phyloP scores from a whole-genome alignment of 768 basidiomycete species.

The Pleurotus pulmonarius region DNA sequence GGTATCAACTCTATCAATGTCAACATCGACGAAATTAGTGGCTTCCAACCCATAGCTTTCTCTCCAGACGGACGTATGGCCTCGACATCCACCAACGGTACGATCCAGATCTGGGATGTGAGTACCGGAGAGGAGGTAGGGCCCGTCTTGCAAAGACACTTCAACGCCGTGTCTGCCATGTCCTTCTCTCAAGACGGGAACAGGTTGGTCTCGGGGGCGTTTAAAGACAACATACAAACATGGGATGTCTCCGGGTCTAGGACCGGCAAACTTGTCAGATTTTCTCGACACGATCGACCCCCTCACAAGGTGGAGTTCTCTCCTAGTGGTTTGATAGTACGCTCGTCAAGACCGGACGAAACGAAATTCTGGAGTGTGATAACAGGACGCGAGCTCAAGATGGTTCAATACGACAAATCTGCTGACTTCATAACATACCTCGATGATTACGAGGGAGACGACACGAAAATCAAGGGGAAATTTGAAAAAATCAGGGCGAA shows the following conservation, averaged over 20 bases:
- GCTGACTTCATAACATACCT: neutral
- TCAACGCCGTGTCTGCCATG: neutral
- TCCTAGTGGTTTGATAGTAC: neutral
- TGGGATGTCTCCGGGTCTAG: neutral
- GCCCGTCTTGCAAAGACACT: neutral
- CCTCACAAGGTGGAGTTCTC: neutral
- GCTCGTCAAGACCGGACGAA: neutral
- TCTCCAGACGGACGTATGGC: neutral
- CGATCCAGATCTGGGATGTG: constrained; percentile 6
- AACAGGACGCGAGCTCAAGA: neutral
- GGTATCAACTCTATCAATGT: neutral
- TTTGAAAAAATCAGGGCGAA: neutral
- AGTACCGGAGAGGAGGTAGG: neutral
- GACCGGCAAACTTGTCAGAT: neutral
- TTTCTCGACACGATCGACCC: neutral
- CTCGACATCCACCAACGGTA: constrained; percentile 1
- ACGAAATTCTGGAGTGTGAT: neutral
- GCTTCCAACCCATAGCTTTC: constrained; percentile 5
- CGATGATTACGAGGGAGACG: neutral
- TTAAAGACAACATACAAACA: neutral
- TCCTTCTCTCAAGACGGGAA: neutral
- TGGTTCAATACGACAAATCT: neutral
- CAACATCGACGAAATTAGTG: neutral
- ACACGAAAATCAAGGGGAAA: neutral
- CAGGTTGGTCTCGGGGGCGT: constrained; percentile 1